phyloP scores from a whole-genome alignment of 805 yeast species.

The Isabelozyma rhagii region DNA sequence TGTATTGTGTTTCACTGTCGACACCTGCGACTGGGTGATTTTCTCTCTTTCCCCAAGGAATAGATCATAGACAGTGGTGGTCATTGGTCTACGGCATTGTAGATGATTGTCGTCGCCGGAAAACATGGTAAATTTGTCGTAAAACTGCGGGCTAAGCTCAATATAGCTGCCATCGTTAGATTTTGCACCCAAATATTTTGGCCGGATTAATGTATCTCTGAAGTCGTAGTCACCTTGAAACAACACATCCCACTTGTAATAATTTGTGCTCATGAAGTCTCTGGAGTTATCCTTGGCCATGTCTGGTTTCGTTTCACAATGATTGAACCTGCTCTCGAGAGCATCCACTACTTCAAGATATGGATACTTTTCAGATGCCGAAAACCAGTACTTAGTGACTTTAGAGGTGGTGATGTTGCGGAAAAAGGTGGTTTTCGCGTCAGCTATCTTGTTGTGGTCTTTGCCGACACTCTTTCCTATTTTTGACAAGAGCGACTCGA shows the following conservation, averaged over 20 bases:
- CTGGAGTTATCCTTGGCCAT: conserved; percentile 3
- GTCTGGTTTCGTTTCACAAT: conserved; percentile 30
- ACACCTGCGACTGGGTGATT: conserved; percentile 21
- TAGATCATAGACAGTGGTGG: conserved; percentile 22
- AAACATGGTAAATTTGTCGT: conserved; percentile 23
- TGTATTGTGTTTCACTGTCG: conserved; percentile 8
- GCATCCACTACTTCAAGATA: conserved; percentile 13
- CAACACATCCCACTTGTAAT: conserved; percentile 35
- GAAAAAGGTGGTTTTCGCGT: conserved; percentile 2
- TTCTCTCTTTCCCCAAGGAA: conserved; percentile 26
- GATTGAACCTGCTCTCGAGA: conserved; percentile 12
- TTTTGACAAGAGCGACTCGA: conserved; percentile 4
- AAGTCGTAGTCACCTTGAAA: conserved; percentile 45
- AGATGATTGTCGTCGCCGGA: conserved; percentile 27
- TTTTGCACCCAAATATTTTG: conserved; percentile 25
- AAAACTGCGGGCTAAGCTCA: conserved; percentile 27
- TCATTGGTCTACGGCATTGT: conserved; percentile 22
- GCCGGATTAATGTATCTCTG: conserved; percentile 39
- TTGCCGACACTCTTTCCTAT: conserved; percentile 1
- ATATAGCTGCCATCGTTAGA: conserved; percentile 23
- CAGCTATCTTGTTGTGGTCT: conserved; percentile 3
- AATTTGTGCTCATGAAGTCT: conserved; percentile 32
- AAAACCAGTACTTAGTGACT: conserved; percentile 6
- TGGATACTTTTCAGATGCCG: conserved; percentile 5
- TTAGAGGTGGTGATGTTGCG: conserved; percentile 14